A percentile compares a stretch with the other conserved stretches of the same genome.
phyloP scores from a whole-genome alignment of 1,284 basidiomycete species.

The Cerrena zonata region DNA sequence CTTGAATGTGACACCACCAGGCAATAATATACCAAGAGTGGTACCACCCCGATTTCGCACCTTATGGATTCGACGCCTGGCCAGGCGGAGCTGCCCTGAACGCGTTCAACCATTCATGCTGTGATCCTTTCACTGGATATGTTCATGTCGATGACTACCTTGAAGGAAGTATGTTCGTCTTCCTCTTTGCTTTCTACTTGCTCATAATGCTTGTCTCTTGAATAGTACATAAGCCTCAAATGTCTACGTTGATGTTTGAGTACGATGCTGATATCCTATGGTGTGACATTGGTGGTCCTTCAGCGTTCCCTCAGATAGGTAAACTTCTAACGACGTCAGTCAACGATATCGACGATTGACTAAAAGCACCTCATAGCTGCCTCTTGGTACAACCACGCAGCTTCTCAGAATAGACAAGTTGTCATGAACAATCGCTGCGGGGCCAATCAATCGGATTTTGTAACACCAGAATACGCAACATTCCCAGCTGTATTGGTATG shows the following conservation, averaged over 20 bases:
- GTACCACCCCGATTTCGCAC: conserved; percentile 50
- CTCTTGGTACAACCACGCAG: conserved; percentile 47
- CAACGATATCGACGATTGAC: background rate
- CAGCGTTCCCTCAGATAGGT: conserved; percentile 16
- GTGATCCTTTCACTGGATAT: conserved; percentile 52
- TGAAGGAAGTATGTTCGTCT: conserved; percentile 24
- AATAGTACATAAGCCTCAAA: conserved; percentile 48
- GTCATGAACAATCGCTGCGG: conserved; percentile 50
- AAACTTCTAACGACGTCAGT: background rate
- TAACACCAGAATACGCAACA: conserved; percentile 52
- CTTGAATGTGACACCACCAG: no score
- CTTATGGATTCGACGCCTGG: conserved; percentile 46
- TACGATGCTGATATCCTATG: conserved; percentile 53
- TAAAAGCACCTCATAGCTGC: conserved; percentile 41
- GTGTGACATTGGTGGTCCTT: conserved; percentile 57
- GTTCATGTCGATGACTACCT: conserved; percentile 47
- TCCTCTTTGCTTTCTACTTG: background rate
- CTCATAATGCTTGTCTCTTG: background rate
- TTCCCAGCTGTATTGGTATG: conserved; percentile 39
- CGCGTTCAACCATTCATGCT: conserved; percentile 39
- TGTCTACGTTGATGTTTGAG: conserved; percentile 44
- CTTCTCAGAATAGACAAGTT: conserved; percentile 44
- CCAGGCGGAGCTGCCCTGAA: conserved; percentile 53
- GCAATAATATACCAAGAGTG: conserved; percentile 23
- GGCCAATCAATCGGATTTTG: conserved; percentile 45